Evolutionary conservation across 2,329 filamentous ascomycete genomes (phyloP), one percentile per base, ranked within the genome.

Genomic region (Tolypocladium tundrense): DNA sequence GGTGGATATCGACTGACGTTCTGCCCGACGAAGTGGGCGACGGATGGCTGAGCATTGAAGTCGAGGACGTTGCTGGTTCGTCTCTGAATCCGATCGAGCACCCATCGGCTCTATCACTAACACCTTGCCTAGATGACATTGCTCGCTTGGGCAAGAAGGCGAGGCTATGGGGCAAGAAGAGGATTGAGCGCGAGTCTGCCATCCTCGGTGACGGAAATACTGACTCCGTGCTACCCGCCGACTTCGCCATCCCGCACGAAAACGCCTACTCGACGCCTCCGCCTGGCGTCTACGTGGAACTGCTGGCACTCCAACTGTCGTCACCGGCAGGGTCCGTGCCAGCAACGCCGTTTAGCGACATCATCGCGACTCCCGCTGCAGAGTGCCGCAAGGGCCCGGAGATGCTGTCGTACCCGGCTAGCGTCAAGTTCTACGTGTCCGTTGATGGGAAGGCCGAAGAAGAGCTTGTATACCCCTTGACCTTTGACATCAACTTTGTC

Each of bases 1-100:
- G 85, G 55, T 87, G 85, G 85, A 76, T 88, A 56, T 86, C 83
- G 13, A 85, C 80, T 37, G 80, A 84, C 56, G 75, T 87, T 21
- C 65, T 78, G 1, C 84, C 84, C 0, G 67, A 74, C 14, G 79
- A 77, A 0, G 64, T 79, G 19, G 71, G 70, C 8, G 79, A 84
- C 53, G 82, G 83, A 11, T 86, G 84, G 82, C 69, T 85, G 21
- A 79, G 83, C 58, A 77, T 87, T 53, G 78, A 82, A 27, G 78
- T 79, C 16, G 77, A 83, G 55, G 75, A 81, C 55, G 74, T 82
- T 33, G 69, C 73, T 45, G 80, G 81, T 58, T 35, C 59, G 60
- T 56, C 27, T 59, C 37, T 13, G 4, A 5, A 13, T 31, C 11
- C 7, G 4, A 9, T 35, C 21, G 1, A 11, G 3, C 37, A 8